Conservation (phyloP, 2,329 filamentous ascomycete species). For the Penicillium frequentans region DNA sequence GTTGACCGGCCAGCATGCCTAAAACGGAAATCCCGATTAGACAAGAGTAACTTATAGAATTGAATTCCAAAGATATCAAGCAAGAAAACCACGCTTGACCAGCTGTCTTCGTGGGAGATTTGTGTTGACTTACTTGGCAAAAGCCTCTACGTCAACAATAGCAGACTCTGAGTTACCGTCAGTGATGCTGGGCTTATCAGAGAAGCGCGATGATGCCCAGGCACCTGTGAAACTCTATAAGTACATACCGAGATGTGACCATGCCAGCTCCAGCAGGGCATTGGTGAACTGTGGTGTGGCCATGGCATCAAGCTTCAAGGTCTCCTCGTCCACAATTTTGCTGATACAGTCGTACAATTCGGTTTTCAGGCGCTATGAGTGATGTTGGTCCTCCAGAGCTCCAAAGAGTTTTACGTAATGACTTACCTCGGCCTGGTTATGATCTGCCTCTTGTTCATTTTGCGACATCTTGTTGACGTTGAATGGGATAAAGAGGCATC, state of each 20-base stretch:
- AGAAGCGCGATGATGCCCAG: background rate
- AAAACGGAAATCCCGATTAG: slow-evolving; percentile 40
- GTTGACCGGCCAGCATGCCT: slow-evolving; percentile 79
- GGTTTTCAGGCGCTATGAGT: slow-evolving; percentile 70
- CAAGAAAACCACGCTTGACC: background rate
- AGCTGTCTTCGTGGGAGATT: background rate
- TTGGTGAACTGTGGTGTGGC: slow-evolving; percentile 91
- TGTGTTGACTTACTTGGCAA: slow-evolving; percentile 51
- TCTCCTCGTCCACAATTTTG: slow-evolving; percentile 85
- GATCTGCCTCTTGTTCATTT: slow-evolving; percentile 30
- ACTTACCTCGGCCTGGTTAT: slow-evolving; percentile 35
- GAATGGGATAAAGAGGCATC: background rate
- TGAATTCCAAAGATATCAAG: background rate
- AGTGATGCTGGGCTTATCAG: background rate
- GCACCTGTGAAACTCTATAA: background rate
- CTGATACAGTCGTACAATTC: slow-evolving; percentile 82
- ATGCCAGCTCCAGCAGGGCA: slow-evolving; percentile 80
- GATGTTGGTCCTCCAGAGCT: background rate
- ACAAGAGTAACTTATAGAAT: background rate
- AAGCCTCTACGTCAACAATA: slow-evolving; percentile 63
- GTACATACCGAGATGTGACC: slow-evolving; percentile 74
- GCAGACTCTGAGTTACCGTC: slow-evolving; percentile 46
- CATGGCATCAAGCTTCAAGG: slow-evolving; percentile 70
- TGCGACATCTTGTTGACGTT: slow-evolving; percentile 2
- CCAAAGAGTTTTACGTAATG: background rate